Evolutionary conservation across 2,329 filamentous ascomycete species (phyloP).

Genomic region (Myrmaecium sp.): DNA sequence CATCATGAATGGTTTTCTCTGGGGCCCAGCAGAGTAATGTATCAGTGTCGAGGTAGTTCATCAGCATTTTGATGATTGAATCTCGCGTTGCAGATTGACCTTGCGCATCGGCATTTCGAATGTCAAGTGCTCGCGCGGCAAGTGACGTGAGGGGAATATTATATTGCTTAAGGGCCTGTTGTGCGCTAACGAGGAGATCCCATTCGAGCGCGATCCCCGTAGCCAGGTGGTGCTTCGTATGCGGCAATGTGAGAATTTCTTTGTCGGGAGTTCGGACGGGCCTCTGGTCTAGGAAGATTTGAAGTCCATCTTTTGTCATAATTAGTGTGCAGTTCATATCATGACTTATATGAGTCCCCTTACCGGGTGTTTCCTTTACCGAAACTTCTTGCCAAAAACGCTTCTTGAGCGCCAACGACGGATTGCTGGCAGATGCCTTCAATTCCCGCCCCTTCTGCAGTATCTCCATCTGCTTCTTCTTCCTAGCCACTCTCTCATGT

Average conservation of each 20-base stretch:
- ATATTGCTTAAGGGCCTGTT: conserved; percentile 73
- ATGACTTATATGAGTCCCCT: conserved; percentile 8
- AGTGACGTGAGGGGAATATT: conserved; percentile 82
- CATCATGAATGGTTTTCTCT: conserved; percentile 31
- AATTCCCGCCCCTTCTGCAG: conserved; percentile 29
- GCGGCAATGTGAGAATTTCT: conserved; percentile 52
- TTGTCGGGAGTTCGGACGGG: conserved; percentile 66
- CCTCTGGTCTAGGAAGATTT: conserved; percentile 60
- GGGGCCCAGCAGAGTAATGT: conserved; percentile 82
- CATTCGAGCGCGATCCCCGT: conserved; percentile 81
- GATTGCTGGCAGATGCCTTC: conserved; percentile 25
- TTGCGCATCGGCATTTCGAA: conserved; percentile 47
- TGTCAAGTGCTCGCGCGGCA: conserved; percentile 66
- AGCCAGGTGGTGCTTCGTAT: conserved; percentile 64
- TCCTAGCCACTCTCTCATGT: conserved; percentile 29
- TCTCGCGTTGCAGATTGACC: conserved; percentile 38
- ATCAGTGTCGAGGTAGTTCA: conserved; percentile 85
- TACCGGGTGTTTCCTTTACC: conserved; percentile 46
- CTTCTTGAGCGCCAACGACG: conserved; percentile 39
- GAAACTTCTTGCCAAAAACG: conserved; percentile 81
- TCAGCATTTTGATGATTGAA: conserved; percentile 47
- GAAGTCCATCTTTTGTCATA: conserved; percentile 29
- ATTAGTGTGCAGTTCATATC: conserved; percentile 1
- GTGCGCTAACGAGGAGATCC: conserved; percentile 66
- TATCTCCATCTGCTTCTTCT: conserved; percentile 32